Evolutionary conservation across 2,329 filamentous ascomycete species (phyloP), one percentile per base, ranked within the genome.

Genomic region (Apiospora saccharicola): DNA sequence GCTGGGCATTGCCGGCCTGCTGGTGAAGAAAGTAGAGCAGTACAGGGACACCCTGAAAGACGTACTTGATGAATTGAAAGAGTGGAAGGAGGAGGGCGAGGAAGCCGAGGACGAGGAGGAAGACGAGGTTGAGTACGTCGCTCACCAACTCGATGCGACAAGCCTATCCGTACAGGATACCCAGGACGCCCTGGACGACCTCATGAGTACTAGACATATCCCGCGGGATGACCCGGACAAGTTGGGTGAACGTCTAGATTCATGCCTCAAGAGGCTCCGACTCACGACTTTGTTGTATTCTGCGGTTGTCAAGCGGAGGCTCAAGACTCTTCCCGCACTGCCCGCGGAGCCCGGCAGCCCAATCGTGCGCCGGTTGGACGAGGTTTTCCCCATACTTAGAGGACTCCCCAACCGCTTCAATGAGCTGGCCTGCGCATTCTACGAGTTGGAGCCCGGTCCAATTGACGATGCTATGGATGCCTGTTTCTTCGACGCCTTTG

Each of bases 1-100:
- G 7, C 83, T 90, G 34, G 95, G 94, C 0, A 88, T 97, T 6
- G 89, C 88, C 0, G 93, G 92, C 0, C 85, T 95, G 72, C 87
- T 96, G 67, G 87, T 93, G 0, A 86, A 88, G 75, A 95, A 92
- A 79, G 92, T 92, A 1, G 90, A 94, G 76, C 88, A 95, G 80
- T 94, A 92, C 82, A 86, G 90, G 53, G 93, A 93, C 71, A 89
- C 93, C 2, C 84, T 98, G 34, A 90, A 93, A 76, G 96, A 98
- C 83, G 93, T 94, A 0, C 89, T 97, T 76, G 90, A 93, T 74
- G 96, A 98, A 83, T 82, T 98, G 75, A 94, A 94, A 80, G 94
- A 96, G 77, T 98, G 95, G 94, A 90, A 92, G 26, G 85, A 88
- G 0, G 86, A 88, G 34, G 84, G 83, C 46, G 85, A 90, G 1